These are phyloP conservation scores for Styphnolobium japonicum DNA, from an alignment of 306 rosid species.

Conservation along the genomic window DNA sequence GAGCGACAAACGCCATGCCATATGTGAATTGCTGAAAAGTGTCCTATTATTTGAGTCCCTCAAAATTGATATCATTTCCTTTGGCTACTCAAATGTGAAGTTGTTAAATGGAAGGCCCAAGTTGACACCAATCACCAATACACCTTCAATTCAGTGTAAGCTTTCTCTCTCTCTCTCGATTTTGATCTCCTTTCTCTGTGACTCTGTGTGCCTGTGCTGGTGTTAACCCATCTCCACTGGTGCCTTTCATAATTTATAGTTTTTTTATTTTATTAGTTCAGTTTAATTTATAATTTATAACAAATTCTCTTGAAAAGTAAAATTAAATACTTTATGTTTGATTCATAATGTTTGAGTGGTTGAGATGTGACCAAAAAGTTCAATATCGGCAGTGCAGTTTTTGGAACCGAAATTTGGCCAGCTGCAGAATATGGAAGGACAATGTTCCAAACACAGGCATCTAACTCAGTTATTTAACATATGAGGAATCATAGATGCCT, in stretches of 20 bases:
- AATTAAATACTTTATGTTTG: background rate
- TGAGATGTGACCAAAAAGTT: conserved; percentile 40
- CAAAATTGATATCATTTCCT: background rate
- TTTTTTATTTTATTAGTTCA: too few relatives aligned
- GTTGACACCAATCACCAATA: too few relatives aligned
- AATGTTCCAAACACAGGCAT: too few relatives aligned
- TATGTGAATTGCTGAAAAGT: background rate
- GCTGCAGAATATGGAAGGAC: conserved; percentile 99
- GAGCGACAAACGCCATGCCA: background rate
- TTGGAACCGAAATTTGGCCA: conserved; percentile 96
- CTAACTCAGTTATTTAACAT: too few relatives aligned
- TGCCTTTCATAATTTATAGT: too few relatives aligned
- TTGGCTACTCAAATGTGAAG: background rate
- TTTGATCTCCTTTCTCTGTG: too few relatives aligned
- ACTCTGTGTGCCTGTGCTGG: too few relatives aligned
- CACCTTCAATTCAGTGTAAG: too few relatives aligned
- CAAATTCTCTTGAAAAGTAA: background rate
- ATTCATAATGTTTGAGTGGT: background rate
- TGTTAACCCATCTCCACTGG: too few relatives aligned
- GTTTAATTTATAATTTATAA: too few relatives aligned
- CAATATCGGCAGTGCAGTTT: conserved; percentile 82
- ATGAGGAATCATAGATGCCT: too few relatives aligned
- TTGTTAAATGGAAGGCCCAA: background rate
- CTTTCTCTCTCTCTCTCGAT: too few relatives aligned
- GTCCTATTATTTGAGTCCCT: background rate